Base-by-base conservation (phyloP, 129 eudicot species). In the Artemisia tridentata region DNA sequence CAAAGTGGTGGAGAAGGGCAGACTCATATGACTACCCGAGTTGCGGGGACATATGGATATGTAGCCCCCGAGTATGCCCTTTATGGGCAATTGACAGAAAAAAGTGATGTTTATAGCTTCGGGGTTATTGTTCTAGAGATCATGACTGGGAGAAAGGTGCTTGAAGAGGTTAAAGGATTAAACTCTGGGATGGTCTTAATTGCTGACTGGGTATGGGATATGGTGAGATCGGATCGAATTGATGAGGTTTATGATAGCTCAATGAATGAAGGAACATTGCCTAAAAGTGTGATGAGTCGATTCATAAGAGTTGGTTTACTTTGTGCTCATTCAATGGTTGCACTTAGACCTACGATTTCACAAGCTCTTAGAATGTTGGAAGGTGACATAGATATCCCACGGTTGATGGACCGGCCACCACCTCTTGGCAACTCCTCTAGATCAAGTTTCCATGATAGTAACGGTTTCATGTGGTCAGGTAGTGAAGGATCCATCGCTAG, bases 21-120 rank as follows among this genome's bases (percentile, higher is more conserved):
- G 15, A 73, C 91, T 38, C 88, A 84, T 54, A 73, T 85, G 18
- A 83, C 89, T 20, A 91, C 95, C 0, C 71, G 95, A 48, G 84
- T 91, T 7, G 91, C 95, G 2, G 97, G 97, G 19, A 91, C 97
- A 0, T 82, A 87, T 23, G 97, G 97, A 0, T 91, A 91, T 74
- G 79, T 91, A 10, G 97, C 97, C 19, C 97, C 97, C 3, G 97
- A 91, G 41, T 91, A 85, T 18, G 97, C 95, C 0, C 79, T 87
- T 0, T 91, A 91, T n/a, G 97, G 97, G 10, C 91, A 91, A 43
- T 9, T 91, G 31, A 91, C 97, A 2, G 95, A 87, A 65, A 91
- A 83, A 68, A 85, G 88, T 21, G 97, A 91, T 25, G 89, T 91
- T 15, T 91, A 91, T 50, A 87, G 97, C 29, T 91, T 91, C 19